Base-by-base conservation (phyloP, 1,139 yeast genomes). In the Lodderomyces orthopsilosis region DNA sequence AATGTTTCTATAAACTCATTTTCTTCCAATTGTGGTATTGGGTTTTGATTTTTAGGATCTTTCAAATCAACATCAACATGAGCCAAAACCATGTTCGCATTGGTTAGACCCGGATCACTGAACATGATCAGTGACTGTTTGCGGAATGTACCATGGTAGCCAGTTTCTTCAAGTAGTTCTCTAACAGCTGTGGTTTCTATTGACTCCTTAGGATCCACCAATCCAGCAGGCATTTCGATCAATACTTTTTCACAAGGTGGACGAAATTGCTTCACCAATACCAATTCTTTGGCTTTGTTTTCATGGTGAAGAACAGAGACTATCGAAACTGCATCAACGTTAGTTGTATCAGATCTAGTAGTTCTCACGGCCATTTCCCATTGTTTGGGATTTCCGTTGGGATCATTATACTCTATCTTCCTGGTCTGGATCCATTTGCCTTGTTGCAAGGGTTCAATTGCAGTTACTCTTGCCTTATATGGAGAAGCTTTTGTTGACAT, bases 101-200 rank as follows among this genome's bases (percentile, higher is more conserved):
- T 90, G 52, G 96, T 85, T 58, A 93, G 83, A 0, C 98, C 96
- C 1, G 98, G 98, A 61, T 93, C 98, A 55, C 88, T 86, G 65
- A 69, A 91, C 57, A 87, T 75, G 13, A 57, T 54, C 3, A 83
- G 79, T 6, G 87, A 74, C 46, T 66, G 68, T 8, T 72, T 66
- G 13, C 72, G 56, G 45, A 78, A 70, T 19, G 75, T 81, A 4
- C 94, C 93, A 41, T 82, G 68, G 58, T 86, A 91, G 0, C 98
- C 98, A 0, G 98, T 91, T 59, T 93, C 98, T 62, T 93, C 98
- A 42, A 75, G 73, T 49, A 93, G 68, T 62, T 93, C 98, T 48
- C 98, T 75, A 43, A 83, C 74, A 0, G 98, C 98, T 28, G 97
- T 89, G 2, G 77, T 63, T 51, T 83, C 90, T 33, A 89, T 66